A percentile compares a stretch with the other conserved stretches of the same genome.
These are phyloP conservation scores for Dendrocalamus sinicus DNA, from an alignment of 176 grass and related monocot genomes.

Conservation along the genomic window DNA sequence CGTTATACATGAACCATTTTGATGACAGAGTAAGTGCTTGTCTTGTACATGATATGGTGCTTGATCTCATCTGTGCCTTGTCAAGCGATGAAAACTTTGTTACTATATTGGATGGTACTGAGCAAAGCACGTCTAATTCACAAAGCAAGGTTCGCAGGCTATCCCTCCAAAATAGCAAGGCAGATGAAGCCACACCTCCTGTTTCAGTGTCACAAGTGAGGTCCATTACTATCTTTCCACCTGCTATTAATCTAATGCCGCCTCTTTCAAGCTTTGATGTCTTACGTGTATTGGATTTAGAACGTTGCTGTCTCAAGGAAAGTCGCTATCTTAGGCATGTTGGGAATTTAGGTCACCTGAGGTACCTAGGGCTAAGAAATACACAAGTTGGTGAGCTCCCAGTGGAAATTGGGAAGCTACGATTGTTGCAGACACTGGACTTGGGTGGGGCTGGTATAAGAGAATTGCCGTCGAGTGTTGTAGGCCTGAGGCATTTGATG, in stretches of 20 bases:
- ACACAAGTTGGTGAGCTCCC: not conserved
- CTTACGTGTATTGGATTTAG: not conserved
- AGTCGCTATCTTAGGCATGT: not conserved
- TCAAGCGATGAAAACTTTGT: too few species aligned
- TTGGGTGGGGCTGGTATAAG: too few species aligned
- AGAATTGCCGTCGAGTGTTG: not conserved
- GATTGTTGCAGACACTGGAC: not conserved
- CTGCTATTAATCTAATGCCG: not conserved
- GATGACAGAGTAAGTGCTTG: rapidly evolving
- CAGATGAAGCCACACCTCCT: not conserved
- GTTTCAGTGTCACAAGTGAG: not conserved
- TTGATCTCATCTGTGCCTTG: too few species aligned
- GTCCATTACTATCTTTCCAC: not conserved
- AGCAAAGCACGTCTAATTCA: too few species aligned
- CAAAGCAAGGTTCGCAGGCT: not conserved
- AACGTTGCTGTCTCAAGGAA: not conserved
- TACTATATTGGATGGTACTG: too few species aligned
- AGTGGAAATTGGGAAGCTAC: not conserved
- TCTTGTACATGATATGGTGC: too few species aligned
- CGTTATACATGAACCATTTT: too few species aligned
- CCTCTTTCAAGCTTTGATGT: not conserved
- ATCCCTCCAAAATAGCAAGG: too few species aligned
- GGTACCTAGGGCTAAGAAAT: not conserved
- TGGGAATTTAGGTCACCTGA: not conserved
- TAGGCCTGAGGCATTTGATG: not conserved